Evolutionary conservation across 2,329 filamentous ascomycete species (phyloP).

Genomic region (Trichophyton schoenleinii): DNA sequence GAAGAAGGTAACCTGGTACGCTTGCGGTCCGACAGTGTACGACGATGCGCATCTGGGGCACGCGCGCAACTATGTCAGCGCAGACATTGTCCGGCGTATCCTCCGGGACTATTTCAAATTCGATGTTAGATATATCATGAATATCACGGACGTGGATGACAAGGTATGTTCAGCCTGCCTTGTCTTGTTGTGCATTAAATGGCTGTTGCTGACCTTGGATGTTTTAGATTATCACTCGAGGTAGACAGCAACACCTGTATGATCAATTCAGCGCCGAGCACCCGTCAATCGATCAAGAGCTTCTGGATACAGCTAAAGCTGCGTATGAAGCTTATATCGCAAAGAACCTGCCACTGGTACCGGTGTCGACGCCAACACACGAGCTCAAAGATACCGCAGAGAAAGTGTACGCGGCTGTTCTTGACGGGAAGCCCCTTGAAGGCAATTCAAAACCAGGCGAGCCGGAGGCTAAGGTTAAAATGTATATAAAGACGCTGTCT

Average conservation of each 20-base stretch:
- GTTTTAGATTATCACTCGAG: conserved; percentile 47
- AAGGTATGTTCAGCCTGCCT: conserved; percentile 39
- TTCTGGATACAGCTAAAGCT: conserved; percentile 37
- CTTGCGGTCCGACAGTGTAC: conserved; percentile 76
- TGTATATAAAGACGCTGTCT: conserved; percentile 60
- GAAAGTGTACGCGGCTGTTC: conserved; percentile 42
- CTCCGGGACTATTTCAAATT: conserved; percentile 73
- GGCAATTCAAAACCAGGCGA: conserved; percentile 51
- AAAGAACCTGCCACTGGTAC: conserved; percentile 52
- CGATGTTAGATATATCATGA: conserved; percentile 79
- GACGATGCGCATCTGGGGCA: conserved; percentile 73
- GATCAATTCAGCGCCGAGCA: conserved; percentile 50
- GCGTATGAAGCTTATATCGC: conserved; percentile 48
- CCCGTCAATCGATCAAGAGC: conserved; percentile 31
- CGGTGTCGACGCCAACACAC: conserved; percentile 33
- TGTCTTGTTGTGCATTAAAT: neutral
- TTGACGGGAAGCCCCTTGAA: conserved; percentile 43
- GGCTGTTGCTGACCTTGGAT: neutral
- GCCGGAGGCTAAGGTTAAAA: conserved; percentile 75
- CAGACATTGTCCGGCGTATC: conserved; percentile 76
- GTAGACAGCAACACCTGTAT: conserved; percentile 68
- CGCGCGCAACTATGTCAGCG: conserved; percentile 80
- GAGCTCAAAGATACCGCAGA: conserved; percentile 38
- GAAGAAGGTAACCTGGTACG: conserved; percentile 69
- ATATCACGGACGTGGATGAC: conserved; percentile 76